Evolutionary conservation across 495 filamentous ascomycete genomes (phyloP), one percentile per base, ranked within the genome.

Genomic region (Aspergillus cristatus): DNA sequence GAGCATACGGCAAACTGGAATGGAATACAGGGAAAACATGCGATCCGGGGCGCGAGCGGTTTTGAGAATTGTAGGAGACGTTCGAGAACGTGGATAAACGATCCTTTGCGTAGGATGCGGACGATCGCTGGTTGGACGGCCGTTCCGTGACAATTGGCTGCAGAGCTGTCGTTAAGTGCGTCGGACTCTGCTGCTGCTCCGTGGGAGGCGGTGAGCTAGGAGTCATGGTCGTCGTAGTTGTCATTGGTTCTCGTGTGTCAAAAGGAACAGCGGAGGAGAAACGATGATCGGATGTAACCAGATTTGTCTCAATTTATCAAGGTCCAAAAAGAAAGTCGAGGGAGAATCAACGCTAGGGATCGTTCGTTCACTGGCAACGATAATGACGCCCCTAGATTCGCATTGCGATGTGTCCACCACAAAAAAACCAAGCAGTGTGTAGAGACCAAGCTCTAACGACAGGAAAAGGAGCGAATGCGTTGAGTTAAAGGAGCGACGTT

Each of bases 1-100:
- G 71, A 32, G 90, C 75, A 53, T 96, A 96, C 6, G 84, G 61
- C n/a, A 96, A 74, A 53, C 80, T 90, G 28, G 90, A 87, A 52
- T 86, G 82, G 64, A 88, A 95, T 47, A 82, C 57, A 2, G 88
- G 82, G 44, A 87, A 89, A 28, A 84, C 72, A 51, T 81, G 76
- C 14, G 86, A 86, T 46, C 71, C 68, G 28, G 86, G 82, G 45
- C 91, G 75, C 42, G 87, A 89, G 20, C 64, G 62, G 36, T 62
- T 65, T 34, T 72, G 66, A 17, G 72, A 71, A 6, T 60, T 51
- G 36, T 68, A 78, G 49, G 65, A 80, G 56, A 67, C 70, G 63
- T 60, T 69, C 2, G 74, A 87, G 58, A 68, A 79, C 57, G 68
- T 79, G 11, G 81, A 87, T 50, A 84, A 71, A 30, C 86, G 78